Percentiles rank a stretch among this genome's conserved stretches.
phyloP scores from a whole-genome alignment of 305 asterid species.

The Euphrasia arctica region DNA sequence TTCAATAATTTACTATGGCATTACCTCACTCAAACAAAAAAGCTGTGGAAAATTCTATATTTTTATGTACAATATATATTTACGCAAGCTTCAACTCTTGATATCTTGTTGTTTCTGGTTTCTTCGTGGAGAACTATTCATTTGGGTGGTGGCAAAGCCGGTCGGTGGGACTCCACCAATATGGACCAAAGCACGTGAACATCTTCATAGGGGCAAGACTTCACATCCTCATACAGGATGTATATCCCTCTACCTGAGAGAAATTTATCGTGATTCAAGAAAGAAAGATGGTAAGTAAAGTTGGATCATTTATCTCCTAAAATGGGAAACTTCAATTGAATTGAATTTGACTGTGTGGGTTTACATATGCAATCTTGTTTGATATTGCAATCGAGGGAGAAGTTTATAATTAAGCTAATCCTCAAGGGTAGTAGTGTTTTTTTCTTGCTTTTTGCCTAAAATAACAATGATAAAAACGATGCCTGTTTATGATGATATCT shows the following conservation, averaged over 20 bases:
- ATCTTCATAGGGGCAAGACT: constrained; percentile 93
- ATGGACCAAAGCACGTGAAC: constrained; percentile 96
- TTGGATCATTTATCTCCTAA: not conserved
- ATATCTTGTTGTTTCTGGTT: constrained; percentile 14
- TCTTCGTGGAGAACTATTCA: constrained; percentile 26
- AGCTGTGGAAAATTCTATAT: constrained; percentile 28
- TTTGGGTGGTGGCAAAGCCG: constrained; percentile 52
- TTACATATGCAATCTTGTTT: no score
- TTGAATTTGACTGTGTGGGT: not conserved
- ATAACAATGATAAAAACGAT: no score
- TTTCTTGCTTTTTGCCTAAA: no score
- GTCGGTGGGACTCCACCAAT: constrained; percentile 81
- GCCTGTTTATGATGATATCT: not conserved
- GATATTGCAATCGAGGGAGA: no score
- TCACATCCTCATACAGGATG: constrained; percentile 92
- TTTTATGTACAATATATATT: constrained; percentile 52
- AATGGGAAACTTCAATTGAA: not conserved
- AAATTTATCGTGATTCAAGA: not conserved
- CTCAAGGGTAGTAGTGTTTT: no score
- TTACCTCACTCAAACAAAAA: constrained; percentile 27
- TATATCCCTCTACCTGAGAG: constrained; percentile 84
- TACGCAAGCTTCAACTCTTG: constrained; percentile 23
- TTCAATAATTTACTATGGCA: constrained; percentile 38
- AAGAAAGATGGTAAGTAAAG: not conserved
- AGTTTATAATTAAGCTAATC: no score